Conservation (phyloP, 2,329 filamentous ascomycete genomes). For the Hypoxylon sp. region DNA sequence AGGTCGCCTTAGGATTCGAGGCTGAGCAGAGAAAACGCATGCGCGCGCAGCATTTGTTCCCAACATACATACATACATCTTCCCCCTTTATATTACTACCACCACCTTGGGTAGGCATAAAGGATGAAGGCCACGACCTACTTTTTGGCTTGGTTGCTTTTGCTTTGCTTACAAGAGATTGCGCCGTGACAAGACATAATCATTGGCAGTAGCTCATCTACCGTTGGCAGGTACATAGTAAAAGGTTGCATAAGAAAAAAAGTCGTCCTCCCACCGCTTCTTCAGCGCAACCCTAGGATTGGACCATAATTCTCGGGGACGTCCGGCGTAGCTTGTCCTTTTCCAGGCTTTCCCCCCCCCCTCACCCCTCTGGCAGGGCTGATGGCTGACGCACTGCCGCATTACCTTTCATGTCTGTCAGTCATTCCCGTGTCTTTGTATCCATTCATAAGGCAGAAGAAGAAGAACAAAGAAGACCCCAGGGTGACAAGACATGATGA, state of each 20-base stretch:
- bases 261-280: slow-evolving; percentile 33
- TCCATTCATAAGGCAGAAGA: slow-evolving; percentile 20
- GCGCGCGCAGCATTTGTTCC: no score
- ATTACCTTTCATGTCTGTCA: slow-evolving; percentile 22
- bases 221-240: slow-evolving; percentile 32
- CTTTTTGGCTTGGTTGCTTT: no score
- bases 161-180: slow-evolving; percentile 18
- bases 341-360: slow-evolving; percentile 6
- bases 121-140: no score
- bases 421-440: slow-evolving; percentile 30
- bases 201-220: slow-evolving; percentile 33
- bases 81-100: not conserved
- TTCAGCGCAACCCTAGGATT: slow-evolving; percentile 37
- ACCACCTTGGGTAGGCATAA: no score
- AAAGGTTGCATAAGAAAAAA: slow-evolving; percentile 30
- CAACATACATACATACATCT: no score
- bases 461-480: no score
- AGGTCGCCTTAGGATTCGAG: slow-evolving; percentile 34
- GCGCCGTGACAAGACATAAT: slow-evolving; percentile 7
- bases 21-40: slow-evolving; percentile 26
- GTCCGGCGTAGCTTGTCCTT: slow-evolving; percentile 28
- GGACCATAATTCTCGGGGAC: slow-evolving; percentile 35
- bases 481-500: no score
- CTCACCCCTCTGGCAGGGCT: slow-evolving; percentile 33
- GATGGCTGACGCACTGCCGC: slow-evolving; percentile 35